These are phyloP conservation scores for Sphaerulina populicola DNA, from an alignment of 2,329 filamentous ascomycete genomes.

Conservation along the genomic window DNA sequence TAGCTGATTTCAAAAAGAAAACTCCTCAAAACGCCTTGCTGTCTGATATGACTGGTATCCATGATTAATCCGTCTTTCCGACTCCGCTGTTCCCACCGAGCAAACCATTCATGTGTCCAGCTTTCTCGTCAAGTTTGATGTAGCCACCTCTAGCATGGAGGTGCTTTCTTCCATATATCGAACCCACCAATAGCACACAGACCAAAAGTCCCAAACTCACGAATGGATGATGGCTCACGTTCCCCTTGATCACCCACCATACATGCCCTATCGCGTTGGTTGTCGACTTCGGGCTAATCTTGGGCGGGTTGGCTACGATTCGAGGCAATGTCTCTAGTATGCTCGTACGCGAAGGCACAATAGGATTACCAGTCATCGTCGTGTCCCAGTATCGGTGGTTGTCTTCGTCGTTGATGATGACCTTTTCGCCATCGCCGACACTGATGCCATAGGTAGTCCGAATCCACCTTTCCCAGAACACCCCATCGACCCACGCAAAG, in stretches of 20 bases:
- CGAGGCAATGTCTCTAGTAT: constrained; percentile 80
- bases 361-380: constrained; percentile 79
- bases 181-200: constrained; percentile 37
- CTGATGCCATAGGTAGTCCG: constrained; percentile 90
- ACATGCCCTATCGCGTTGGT: constrained; percentile 62
- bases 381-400: constrained; percentile 92
- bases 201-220: constrained; percentile 48
- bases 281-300: constrained; percentile 70
- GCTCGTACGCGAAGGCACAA: constrained; percentile 78
- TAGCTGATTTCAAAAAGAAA: not conserved
- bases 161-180: constrained; percentile 28
- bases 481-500: constrained; percentile 95
- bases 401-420: constrained; percentile 95
- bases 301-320: constrained; percentile 58
- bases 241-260: constrained; percentile 45
- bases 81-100: constrained; percentile 46
- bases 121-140: constrained; percentile 43
- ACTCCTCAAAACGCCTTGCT: not conserved
- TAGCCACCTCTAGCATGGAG: constrained; percentile 27
- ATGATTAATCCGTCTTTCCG: constrained; percentile 11
- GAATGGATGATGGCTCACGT: constrained; percentile 39
- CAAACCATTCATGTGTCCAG: constrained; percentile 59
- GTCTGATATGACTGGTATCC: not conserved
- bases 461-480: constrained; percentile 97
- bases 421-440: constrained; percentile 75